phyloP scores from a whole-genome alignment of 2,329 filamentous ascomycete species.

The Colletotrichum aenigma region DNA sequence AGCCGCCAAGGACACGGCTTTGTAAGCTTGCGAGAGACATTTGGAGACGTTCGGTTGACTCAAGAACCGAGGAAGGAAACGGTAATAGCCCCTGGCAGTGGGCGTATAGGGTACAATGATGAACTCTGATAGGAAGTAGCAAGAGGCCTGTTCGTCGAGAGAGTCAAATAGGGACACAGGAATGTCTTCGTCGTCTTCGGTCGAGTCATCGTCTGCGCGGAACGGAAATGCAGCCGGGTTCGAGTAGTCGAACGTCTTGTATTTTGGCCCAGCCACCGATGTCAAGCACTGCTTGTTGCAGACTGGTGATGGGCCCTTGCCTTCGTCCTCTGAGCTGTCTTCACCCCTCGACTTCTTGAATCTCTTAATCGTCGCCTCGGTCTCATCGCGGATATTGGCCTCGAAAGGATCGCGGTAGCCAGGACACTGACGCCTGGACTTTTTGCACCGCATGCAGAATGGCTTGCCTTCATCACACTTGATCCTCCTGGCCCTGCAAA shows the following conservation, averaged over 20 bases:
- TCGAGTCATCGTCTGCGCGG: background rate
- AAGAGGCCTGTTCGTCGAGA: conserved; percentile 18
- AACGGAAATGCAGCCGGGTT: conserved; percentile 7
- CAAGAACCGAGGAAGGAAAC: conserved; percentile 17
- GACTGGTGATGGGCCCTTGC: background rate
- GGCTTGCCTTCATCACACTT: conserved; percentile 29
- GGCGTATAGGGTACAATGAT: conserved; percentile 13
- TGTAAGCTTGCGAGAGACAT: conserved; percentile 18
- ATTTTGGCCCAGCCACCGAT: conserved; percentile 7
- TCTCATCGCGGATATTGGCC: conserved; percentile 28
- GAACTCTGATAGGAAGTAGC: conserved; percentile 21
- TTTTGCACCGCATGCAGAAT: conserved; percentile 27
- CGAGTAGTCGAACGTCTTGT: conserved; percentile 16
- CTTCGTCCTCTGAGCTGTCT: conserved; percentile 9
- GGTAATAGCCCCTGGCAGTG: conserved; percentile 17
- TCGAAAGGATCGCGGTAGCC: conserved; percentile 28
- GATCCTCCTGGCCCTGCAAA: conserved; percentile 26
- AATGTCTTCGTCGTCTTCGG: conserved; percentile 13
- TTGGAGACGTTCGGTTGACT: conserved; percentile 17
- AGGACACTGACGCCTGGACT: conserved; percentile 26
- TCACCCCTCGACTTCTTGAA: conserved; percentile 21
- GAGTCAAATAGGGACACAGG: conserved; percentile 11
- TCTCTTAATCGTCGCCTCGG: conserved; percentile 25
- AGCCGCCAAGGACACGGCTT: conserved; percentile 19
- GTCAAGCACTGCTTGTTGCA: conserved; percentile 17